phyloP scores from a whole-genome alignment of 2,329 filamentous ascomycete species.

The Blumeriella jaapii region DNA sequence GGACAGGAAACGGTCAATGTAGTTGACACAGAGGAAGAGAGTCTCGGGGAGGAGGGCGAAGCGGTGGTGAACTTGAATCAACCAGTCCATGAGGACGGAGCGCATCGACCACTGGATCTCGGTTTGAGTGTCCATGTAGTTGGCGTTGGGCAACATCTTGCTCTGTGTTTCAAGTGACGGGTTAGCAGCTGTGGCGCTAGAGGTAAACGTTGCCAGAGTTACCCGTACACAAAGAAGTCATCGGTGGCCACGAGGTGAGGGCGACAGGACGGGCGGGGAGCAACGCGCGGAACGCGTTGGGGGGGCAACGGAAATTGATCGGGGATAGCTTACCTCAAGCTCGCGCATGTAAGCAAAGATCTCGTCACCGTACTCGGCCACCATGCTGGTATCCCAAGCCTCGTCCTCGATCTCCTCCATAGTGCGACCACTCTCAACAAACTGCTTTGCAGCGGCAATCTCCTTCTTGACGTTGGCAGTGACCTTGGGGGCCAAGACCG shows the following conservation, averaged over 20 bases:
- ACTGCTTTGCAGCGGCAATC: constrained; percentile 45
- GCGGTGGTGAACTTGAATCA: constrained; percentile 88
- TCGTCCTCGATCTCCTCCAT: constrained; percentile 78
- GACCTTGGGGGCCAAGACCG: constrained; percentile 60
- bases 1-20: constrained; percentile 92
- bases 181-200: constrained; percentile 17
- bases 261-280: background rate
- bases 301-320: background rate
- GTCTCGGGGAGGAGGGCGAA: constrained; percentile 91
- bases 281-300: constrained; percentile 7
- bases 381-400: constrained; percentile 90
- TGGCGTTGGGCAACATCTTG: constrained; percentile 72
- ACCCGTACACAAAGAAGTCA: constrained; percentile 14
- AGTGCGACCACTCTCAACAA: constrained; percentile 30
- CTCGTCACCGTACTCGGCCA: constrained; percentile 90
- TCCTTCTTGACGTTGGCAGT: constrained; percentile 61
- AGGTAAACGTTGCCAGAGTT: constrained; percentile 12
- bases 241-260: constrained; percentile 5
- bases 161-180: constrained; percentile 36
- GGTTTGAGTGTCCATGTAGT: constrained; percentile 96
- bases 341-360: constrained; percentile 88
- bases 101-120: constrained; percentile 99
- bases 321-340: constrained; percentile 54
- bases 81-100: constrained; percentile 92
- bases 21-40: constrained; percentile 89